Percentiles rank a stretch among this genome's conserved stretches.
phyloP scores from a whole-genome alignment of 2,329 filamentous ascomycete species.

The Lomentospora prolificans region DNA sequence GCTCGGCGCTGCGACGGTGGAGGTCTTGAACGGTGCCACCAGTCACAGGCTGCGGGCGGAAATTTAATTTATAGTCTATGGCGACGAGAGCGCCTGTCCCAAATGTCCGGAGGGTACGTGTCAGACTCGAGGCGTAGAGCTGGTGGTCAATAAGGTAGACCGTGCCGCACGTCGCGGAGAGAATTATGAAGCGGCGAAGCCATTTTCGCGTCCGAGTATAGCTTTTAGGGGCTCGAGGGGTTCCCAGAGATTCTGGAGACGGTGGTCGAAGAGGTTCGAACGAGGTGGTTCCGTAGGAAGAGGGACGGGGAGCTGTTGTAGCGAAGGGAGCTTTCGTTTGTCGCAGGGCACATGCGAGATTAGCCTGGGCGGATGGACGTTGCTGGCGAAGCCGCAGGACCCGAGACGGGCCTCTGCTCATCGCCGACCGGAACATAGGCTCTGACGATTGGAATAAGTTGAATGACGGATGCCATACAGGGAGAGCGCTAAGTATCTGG shows the following conservation, averaged over 20 bases:
- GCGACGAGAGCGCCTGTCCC: slow-evolving; percentile 69
- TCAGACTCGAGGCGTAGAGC: slow-evolving; percentile 69
- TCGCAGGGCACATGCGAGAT: not conserved
- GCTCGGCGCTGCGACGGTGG: slow-evolving; percentile 74
- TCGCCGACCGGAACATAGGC: not conserved
- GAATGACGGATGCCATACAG: not conserved
- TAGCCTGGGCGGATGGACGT: not conserved
- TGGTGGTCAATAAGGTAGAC: slow-evolving; percentile 62
- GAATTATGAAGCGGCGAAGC: slow-evolving; percentile 60
- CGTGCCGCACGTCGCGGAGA: slow-evolving; percentile 48
- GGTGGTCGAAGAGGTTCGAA: slow-evolving; percentile 66
- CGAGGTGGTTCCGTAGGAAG: slow-evolving; percentile 22
- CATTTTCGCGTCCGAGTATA: slow-evolving; percentile 65
- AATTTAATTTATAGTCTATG: slow-evolving; percentile 94
- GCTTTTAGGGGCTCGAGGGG: slow-evolving; percentile 57
- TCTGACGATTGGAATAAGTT: not conserved
- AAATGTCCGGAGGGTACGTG: slow-evolving; percentile 75
- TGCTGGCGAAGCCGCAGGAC: not conserved
- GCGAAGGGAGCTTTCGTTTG: not conserved
- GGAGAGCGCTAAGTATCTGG: too few relatives aligned
- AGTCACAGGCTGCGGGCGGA: slow-evolving; percentile 66
- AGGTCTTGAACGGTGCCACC: slow-evolving; percentile 67
- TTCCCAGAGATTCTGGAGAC: slow-evolving; percentile 67
- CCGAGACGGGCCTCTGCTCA: not conserved
- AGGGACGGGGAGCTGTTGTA: slow-evolving; percentile 10